Percentiles rank a stretch among this genome's conserved stretches.
Evolutionary conservation across 495 filamentous ascomycete genomes (phyloP).

Genomic region (Pseudevernia furfuracea): DNA sequence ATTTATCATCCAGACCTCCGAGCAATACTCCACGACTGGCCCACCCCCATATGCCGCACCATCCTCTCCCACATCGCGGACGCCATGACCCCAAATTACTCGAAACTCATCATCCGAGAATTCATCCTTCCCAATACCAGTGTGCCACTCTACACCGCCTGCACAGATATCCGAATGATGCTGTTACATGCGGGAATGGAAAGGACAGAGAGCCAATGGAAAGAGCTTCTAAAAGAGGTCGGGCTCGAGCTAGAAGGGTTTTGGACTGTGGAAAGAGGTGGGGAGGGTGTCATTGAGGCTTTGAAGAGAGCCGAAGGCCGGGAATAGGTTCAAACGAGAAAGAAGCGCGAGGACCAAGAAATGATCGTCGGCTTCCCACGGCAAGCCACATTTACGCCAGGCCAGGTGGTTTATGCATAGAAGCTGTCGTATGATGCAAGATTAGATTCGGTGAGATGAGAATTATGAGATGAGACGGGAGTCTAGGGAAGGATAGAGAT

Average conservation of each 20-base stretch:
- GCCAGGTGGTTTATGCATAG: background rate
- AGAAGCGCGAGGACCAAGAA: background rate
- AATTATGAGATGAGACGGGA: background rate
- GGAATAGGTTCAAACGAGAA: background rate
- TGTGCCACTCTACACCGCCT: constrained; percentile 18
- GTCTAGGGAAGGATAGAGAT: background rate
- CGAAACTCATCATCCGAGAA: constrained; percentile 26
- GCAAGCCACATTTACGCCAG: background rate
- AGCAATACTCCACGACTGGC: constrained; percentile 43
- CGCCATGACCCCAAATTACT: constrained; percentile 19
- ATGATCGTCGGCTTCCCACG: background rate
- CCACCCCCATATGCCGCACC: constrained; percentile 33
- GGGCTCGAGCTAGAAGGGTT: constrained; percentile 29
- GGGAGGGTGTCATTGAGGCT: constrained; percentile 31
- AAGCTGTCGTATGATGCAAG: background rate
- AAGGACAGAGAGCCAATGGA: constrained; percentile 24
- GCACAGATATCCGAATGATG: constrained; percentile 28
- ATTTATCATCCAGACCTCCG: too few species aligned
- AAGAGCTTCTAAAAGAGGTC: constrained; percentile 18
- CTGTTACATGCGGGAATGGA: constrained; percentile 27
- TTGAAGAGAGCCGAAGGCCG: background rate
- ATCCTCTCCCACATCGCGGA: constrained; percentile 28
- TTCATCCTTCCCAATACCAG: constrained; percentile 26
- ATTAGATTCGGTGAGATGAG: background rate
- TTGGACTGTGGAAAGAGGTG: constrained; percentile 27